Base-by-base conservation (phyloP, 768 basidiomycete genomes). In the Auricularia cornea region DNA sequence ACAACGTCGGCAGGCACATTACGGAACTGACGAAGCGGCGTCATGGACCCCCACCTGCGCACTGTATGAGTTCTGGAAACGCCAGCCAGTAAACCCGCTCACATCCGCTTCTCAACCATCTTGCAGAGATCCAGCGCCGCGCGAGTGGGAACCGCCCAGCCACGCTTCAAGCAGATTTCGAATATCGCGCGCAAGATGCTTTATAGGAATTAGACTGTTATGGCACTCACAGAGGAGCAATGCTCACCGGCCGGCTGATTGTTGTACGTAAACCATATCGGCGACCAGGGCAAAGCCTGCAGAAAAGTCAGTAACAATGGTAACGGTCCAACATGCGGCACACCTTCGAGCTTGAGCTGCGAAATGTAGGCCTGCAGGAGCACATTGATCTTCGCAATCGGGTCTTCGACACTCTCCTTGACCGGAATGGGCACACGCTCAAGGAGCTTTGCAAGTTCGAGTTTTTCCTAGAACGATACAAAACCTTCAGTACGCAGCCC, bases 351-450 rank as follows among this genome's bases (percentile, higher is more conserved):
- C 74, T 94, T 98, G 59, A 98, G 84, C 64, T 92, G 87, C 0
- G 94, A 97, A 66, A 98, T 93, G 73, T 90, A 98, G 0, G 95
- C 87, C 71, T 99, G 96, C 1, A 99, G 78, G 0, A 98, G 80
- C 2, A 98, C 96, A 68, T 98, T 98, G 73, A 98, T 94, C 77
- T 99, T 99, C 8, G 97, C 91, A 0, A 94, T 90, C 0, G 94
- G 93, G 69, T 99, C 96, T 64, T 99, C 96, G 4, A 96, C 93
- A 60, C 86, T 82, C 75, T 99, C 97, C 75, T 98, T 98, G 68
- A 98, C 90, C 0, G 97, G 97, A 52, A 99, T 94, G 2, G 96
- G 96, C 0, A 98, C 96, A 2, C 94, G 84, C 71, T 99, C 96
- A 52, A 98, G 78, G 8, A 98, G 79, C 70, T 95, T 95, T 3